These are phyloP conservation scores for Phytophthora pistaciae DNA, from an alignment of 352 stramenopile species.

Conservation along the genomic window DNA sequence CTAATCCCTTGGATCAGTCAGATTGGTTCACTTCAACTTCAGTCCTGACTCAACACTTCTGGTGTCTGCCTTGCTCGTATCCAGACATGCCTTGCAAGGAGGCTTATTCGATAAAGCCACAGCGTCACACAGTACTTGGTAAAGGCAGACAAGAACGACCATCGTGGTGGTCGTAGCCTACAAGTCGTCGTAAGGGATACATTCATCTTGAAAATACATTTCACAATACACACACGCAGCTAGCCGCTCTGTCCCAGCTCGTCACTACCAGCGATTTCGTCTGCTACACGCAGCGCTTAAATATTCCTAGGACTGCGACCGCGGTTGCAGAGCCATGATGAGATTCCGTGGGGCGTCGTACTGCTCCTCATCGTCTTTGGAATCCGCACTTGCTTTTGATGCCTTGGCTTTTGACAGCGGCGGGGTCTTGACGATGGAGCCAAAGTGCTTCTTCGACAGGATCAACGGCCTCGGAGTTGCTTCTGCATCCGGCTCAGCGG, in stretches of 20 bases:
- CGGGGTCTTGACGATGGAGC: conserved; percentile 7
- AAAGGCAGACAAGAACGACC: no score
- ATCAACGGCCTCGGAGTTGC: conserved; percentile 19
- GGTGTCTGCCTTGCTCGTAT: no score
- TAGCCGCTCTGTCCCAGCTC: background rate
- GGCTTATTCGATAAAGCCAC: no score
- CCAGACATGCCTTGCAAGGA: no score
- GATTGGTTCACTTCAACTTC: background rate
- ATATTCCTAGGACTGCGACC: conserved; percentile 38
- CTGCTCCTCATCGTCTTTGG: conserved; percentile 30
- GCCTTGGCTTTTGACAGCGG: background rate
- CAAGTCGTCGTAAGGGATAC: conserved; percentile 2
- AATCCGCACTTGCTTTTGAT: background rate
- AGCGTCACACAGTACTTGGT: no score
- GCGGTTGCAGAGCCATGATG: conserved; percentile 32
- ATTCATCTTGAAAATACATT: conserved; percentile 26
- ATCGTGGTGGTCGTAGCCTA: no score
- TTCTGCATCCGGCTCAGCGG: conserved; percentile 25
- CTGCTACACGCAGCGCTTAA: conserved; percentile 23
- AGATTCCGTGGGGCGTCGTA: conserved; percentile 38
- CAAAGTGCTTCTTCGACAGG: conserved; percentile 4
- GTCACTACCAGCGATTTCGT: conserved; percentile 1
- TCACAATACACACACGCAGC: conserved; percentile 18
- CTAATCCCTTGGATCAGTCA: conserved; percentile 3
- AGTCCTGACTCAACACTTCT: background rate